Evolutionary conservation across 169 alveolate species (phyloP), one percentile per base, ranked within the genome.

Genomic region (Cryptosporidium baileyi): DNA sequence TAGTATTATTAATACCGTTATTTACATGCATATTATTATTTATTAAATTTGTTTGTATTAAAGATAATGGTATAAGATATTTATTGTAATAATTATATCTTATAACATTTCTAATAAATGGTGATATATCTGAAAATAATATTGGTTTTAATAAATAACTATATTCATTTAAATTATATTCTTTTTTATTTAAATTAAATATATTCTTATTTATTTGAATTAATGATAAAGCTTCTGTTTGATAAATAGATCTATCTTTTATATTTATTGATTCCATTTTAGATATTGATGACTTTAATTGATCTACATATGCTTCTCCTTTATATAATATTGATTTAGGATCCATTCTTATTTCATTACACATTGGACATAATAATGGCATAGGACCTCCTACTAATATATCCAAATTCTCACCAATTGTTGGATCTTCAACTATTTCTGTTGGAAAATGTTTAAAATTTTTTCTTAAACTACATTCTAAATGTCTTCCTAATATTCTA

Each of bases 331-430:
- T 67, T 13, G 85, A 74, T 8, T 57, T 74, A 6, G 47, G 65
- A 26, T 74, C 85, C 85, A 74, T 74, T 26, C 85, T 51, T 0
- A 74, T 61, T 74, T 74, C 85, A 74, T 74, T 74, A 38, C 85
- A 74, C 67, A 74, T 74, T 7, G 85, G 85, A 54, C 85, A 74
- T 36, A 74, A 43, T 47, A 74, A 40, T 26, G 85, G 85, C 65
- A 74, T 57, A 52, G 85, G 85, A 30, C 85, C 85, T 22, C 85
- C 85, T 26, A 57, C 36, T 1, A 57, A 26, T 4, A 74, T 74
- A 40, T 74, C 85, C 13, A 57, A 61, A 36, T 74, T 74, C 36
- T 74, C 85, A 19, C 85, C 85, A 52, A 74, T 74, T 13, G 85
- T 74, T 2, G 85, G 85, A 57, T 74, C 85, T 34, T 65, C 81